Evolutionary conservation across 2,329 filamentous ascomycete species (phyloP).

Genomic region (Rhynchosporium secalis): DNA sequence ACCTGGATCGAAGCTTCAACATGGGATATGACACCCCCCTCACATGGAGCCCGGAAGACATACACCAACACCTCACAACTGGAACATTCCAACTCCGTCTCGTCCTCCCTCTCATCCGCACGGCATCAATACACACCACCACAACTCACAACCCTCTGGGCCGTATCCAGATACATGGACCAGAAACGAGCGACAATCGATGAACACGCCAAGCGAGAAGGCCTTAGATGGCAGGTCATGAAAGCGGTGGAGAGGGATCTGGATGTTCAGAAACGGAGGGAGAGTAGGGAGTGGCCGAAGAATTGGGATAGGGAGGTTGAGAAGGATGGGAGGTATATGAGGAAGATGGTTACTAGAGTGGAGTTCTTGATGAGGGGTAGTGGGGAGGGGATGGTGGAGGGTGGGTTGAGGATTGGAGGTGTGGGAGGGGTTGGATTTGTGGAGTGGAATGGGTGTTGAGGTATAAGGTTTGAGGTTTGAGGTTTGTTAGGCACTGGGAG

Average conservation of each 20-base stretch:
- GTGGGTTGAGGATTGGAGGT: too few species aligned
- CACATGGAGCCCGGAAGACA: not conserved
- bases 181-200: not conserved
- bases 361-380: not conserved
- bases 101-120: not conserved
- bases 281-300: not conserved
- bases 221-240: conserved; percentile 1
- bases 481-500: too few species aligned
- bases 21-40: conserved; percentile 1
- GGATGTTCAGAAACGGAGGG: not conserved
- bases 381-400: too few species aligned
- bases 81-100: not conserved
- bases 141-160: not conserved
- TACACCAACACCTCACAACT: not conserved
- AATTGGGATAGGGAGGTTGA: not conserved
- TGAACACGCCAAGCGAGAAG: not conserved
- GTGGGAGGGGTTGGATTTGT: not conserved
- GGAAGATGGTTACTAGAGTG: not conserved
- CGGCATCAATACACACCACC: not conserved
- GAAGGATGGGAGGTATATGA: conserved; percentile 7
- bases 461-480: too few species aligned
- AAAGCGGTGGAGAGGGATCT: conserved; percentile 3
- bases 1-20: not conserved
- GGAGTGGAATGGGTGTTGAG: not conserved
- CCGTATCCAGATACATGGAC: not conserved